Evolutionary conservation across 2,329 filamentous ascomycete species (phyloP).

Genomic region (Beauveria asiatica): DNA sequence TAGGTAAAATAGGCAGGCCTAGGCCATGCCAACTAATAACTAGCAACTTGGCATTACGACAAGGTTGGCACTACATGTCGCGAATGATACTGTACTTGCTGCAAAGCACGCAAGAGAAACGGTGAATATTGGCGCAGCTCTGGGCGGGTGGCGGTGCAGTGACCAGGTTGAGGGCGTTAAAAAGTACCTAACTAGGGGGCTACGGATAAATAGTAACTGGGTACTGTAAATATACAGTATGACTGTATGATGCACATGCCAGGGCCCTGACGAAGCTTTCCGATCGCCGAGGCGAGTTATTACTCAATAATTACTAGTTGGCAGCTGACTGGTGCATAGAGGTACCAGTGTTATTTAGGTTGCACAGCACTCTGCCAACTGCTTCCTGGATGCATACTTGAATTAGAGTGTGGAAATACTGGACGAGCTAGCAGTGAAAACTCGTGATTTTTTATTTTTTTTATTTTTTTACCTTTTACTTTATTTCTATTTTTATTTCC

Average conservation of each 20-base stretch:
- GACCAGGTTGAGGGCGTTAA: background rate
- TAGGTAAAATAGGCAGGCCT: background rate
- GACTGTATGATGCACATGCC: no score
- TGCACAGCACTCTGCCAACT: background rate
- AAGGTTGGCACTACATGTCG: background rate
- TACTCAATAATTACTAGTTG: background rate
- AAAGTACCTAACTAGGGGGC: background rate
- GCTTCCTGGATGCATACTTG: no score
- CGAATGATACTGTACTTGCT: background rate
- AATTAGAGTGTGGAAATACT: no score
- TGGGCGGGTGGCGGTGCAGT: background rate
- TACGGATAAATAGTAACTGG: no score
- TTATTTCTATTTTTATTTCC: background rate
- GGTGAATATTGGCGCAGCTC: background rate
- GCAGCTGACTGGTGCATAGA: background rate
- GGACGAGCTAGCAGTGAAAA: no score
- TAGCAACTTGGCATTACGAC: background rate
- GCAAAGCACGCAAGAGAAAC: background rate
- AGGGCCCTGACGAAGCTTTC: background rate
- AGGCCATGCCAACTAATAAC: background rate
- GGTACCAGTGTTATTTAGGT: background rate
- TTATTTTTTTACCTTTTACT: background rate
- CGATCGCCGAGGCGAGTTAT: slow-evolving; percentile 4
- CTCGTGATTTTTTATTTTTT: background rate
- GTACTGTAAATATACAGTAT: no score